Percentiles rank a stretch among this genome's conserved stretches.
phyloP scores from a whole-genome alignment of 2,329 filamentous ascomycete species.

The Aspergillus cejpii region DNA sequence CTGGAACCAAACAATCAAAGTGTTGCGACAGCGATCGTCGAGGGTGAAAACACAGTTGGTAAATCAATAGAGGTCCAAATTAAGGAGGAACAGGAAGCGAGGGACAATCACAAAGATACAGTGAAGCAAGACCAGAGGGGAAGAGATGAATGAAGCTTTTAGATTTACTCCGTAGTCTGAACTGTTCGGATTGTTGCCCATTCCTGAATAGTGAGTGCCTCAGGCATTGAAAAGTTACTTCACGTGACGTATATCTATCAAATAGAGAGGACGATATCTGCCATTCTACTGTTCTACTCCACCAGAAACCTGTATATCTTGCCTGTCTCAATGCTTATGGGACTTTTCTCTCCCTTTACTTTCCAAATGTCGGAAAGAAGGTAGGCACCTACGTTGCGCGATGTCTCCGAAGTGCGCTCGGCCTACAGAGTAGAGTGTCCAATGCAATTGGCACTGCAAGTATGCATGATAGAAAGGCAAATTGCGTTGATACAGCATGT shows the following conservation, averaged over 20 bases:
- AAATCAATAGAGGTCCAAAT: neutral
- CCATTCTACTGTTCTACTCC: too few relatives aligned
- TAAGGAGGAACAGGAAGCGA: neutral
- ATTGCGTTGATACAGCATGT: neutral
- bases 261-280: too few relatives aligned
- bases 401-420: neutral
- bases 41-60: neutral
- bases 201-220: conserved; percentile 3
- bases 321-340: too few relatives aligned
- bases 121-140: neutral
- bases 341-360: too few relatives aligned
- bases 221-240: too few relatives aligned
- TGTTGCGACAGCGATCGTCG: neutral
- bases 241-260: conserved; percentile 7
- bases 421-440: neutral
- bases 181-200: conserved; percentile 1
- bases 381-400: too few relatives aligned
- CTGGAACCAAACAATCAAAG: neutral
- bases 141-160: neutral
- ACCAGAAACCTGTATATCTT: too few relatives aligned
- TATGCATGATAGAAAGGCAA: neutral
- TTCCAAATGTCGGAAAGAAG: too few relatives aligned
- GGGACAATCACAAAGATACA: neutral
- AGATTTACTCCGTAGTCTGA: too few relatives aligned
- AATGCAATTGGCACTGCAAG: neutral